These are phyloP conservation scores for Rhizophagus sp. DNA, from an alignment of 192 early-diverging fungal genomes.

Conservation along the genomic window DNA sequence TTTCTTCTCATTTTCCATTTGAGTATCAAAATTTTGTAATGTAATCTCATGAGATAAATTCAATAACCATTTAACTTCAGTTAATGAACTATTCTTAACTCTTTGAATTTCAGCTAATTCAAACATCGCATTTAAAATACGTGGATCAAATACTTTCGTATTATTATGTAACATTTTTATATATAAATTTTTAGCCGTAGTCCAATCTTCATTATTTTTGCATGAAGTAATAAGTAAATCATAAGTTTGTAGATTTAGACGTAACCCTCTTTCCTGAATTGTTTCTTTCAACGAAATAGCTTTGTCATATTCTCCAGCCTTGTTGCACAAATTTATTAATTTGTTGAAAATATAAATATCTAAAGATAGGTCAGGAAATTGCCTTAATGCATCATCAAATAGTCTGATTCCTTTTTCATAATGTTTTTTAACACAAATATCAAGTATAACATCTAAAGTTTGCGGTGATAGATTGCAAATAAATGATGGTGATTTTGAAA, in stretches of 20 bases:
- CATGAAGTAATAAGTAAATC: not conserved
- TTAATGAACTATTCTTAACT: not conserved
- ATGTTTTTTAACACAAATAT: not conserved
- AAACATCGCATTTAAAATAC: constrained; percentile 11
- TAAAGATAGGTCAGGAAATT: not conserved
- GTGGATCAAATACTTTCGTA: not conserved
- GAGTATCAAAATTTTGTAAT: not conserved
- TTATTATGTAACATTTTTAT: not conserved
- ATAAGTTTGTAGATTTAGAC: not conserved
- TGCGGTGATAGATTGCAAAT: not conserved
- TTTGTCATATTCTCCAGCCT: not conserved
- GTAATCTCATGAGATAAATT: not conserved
- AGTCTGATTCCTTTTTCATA: not conserved
- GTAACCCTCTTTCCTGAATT: not conserved
- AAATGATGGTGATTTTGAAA: not conserved
- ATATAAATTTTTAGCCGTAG: not conserved
- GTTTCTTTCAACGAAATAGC: not conserved
- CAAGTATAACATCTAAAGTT: not conserved
- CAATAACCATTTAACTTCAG: not conserved
- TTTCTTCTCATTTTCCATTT: not conserved
- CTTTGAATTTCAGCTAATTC: not conserved
- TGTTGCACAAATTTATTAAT: not conserved
- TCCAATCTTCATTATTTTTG: not conserved
- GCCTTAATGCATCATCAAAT: constrained; percentile 10
- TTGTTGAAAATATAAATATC: constrained; percentile 25